These are phyloP conservation scores for Candida andamanensis DNA, from an alignment of 805 yeast genomes.

Conservation along the genomic window DNA sequence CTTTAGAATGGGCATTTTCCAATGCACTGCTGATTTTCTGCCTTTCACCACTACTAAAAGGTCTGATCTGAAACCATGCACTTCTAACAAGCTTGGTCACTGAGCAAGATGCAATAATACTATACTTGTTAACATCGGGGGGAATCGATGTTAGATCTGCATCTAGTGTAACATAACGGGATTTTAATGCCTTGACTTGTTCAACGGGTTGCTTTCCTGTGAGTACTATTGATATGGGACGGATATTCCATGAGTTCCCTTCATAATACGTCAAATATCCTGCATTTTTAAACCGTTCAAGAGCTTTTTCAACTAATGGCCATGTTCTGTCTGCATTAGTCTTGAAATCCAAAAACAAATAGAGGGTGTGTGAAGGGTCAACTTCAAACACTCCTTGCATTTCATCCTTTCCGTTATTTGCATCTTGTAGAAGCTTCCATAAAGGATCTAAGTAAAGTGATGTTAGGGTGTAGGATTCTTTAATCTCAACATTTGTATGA, in stretches of 20 bases:
- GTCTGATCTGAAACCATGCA: too few relatives aligned
- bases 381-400: conserved; percentile 34
- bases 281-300: conserved; percentile 45
- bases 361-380: conserved; percentile 48
- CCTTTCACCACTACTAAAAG: conserved; percentile 22
- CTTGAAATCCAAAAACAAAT: conserved; percentile 61
- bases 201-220: conserved; percentile 62
- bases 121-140: conserved; percentile 19
- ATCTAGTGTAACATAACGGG: conserved; percentile 44
- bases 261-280: conserved; percentile 50
- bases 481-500: conserved; percentile 47
- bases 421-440: conserved; percentile 39
- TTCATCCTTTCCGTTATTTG: conserved; percentile 32
- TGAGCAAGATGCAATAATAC: conserved; percentile 44
- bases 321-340: conserved; percentile 47
- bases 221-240: conserved; percentile 58
- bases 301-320: conserved; percentile 36
- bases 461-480: conserved; percentile 41
- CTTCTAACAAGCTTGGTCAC: conserved; percentile 23
- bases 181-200: conserved; percentile 18
- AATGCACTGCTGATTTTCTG: conserved; percentile 20
- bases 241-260: conserved; percentile 30
- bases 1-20: conserved; percentile 42
- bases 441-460: conserved; percentile 52
- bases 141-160: conserved; percentile 40